Conservation (phyloP, 305 asterid genomes). For the Fraxinus nigra region DNA sequence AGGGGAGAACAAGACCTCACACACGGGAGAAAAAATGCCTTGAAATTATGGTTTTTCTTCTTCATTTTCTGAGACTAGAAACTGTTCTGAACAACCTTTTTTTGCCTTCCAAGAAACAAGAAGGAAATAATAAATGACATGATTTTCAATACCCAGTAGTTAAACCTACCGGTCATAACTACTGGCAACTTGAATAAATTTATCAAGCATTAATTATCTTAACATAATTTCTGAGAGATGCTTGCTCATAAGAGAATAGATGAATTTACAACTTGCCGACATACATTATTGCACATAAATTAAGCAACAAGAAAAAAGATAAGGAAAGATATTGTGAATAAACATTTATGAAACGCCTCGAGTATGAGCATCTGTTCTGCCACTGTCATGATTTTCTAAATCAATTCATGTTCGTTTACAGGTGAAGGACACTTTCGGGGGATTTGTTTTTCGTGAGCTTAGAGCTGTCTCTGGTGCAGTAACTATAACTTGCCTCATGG, state of each 20-base stretch:
- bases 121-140: not conserved
- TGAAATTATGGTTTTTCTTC: not conserved
- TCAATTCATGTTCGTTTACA: conserved; percentile 27
- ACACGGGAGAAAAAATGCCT: not conserved
- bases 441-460: conserved; percentile 77
- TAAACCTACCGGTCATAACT: not conserved
- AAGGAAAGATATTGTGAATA: not conserved
- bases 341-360: not conserved
- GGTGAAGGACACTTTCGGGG: conserved; percentile 66
- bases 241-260: not conserved
- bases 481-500: conserved; percentile 95
- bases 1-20: not conserved
- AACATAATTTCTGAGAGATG: not conserved
- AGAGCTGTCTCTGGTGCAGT: conserved; percentile 93
- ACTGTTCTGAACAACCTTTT: not conserved
- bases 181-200: not conserved
- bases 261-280: not conserved
- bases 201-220: not conserved
- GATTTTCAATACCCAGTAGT: not conserved
- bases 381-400: conserved; percentile 15
- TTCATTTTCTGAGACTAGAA: not conserved
- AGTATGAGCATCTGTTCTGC: conserved; percentile 17
- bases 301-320: not conserved
- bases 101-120: not conserved
- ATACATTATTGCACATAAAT: not conserved